Conservation (phyloP, 1,284 basidiomycete species). For the Pisolithus thermaeus region DNA sequence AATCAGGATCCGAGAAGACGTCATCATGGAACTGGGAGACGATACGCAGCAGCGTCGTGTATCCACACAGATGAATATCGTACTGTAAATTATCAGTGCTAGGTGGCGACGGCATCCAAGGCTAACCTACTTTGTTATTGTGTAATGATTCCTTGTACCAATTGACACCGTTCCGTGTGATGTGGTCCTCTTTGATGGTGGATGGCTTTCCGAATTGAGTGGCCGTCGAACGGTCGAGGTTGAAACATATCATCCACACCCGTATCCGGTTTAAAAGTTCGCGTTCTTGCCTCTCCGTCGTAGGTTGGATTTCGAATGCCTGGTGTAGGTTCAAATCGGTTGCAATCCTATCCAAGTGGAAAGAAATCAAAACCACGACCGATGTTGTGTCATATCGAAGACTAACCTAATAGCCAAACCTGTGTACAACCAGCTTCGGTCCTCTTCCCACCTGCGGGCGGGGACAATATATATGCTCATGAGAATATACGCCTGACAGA, state of each 20-base stretch:
- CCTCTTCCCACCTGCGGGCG: slow-evolving; percentile 77
- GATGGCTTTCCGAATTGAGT: slow-evolving; percentile 86
- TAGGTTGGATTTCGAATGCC: slow-evolving; percentile 50
- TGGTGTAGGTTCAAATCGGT: slow-evolving; percentile 83
- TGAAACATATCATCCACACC: slow-evolving; percentile 85
- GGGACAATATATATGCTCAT: slow-evolving; percentile 77
- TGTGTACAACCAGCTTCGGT: slow-evolving; percentile 76
- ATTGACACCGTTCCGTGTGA: slow-evolving; percentile 65
- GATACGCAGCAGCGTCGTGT: slow-evolving; percentile 63
- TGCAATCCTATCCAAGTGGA: slow-evolving; percentile 49
- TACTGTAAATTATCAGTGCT: slow-evolving; percentile 35
- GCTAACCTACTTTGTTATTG: slow-evolving; percentile 46
- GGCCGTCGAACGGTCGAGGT: slow-evolving; percentile 75
- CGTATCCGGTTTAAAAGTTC: slow-evolving; percentile 77
- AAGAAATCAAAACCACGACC: not conserved
- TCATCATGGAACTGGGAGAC: slow-evolving; percentile 70
- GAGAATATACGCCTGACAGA: slow-evolving; percentile 61
- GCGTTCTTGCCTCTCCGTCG: slow-evolving; percentile 63
- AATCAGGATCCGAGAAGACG: slow-evolving; percentile 65
- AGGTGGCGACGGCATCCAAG: not conserved
- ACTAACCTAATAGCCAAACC: slow-evolving; percentile 69
- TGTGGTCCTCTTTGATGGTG: slow-evolving; percentile 80
- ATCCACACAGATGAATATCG: slow-evolving; percentile 70
- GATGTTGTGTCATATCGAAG: not conserved
- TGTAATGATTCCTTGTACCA: slow-evolving; percentile 72